phyloP scores from a whole-genome alignment of 192 early-diverging fungal species.

The Umbelopsis sp. region DNA sequence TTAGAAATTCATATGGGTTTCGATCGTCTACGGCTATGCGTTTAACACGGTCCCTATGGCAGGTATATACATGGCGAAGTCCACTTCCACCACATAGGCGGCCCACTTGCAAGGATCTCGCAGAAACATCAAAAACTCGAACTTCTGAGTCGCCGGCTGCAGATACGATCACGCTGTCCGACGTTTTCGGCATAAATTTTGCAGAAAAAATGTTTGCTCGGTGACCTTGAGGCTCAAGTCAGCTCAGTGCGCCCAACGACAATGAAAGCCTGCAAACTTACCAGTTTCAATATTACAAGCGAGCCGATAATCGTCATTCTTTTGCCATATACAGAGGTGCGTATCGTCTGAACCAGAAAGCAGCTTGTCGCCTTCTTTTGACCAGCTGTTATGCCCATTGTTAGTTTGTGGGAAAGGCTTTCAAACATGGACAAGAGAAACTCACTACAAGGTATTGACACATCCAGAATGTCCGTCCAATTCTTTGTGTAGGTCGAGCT shows the following conservation, averaged over 20 bases:
- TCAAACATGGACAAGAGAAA: not conserved
- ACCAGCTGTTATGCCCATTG: constrained; percentile 43
- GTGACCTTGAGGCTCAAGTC: constrained; percentile 54
- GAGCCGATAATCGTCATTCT: constrained; percentile 44
- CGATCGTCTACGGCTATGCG: constrained; percentile 46
- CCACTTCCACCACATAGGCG: constrained; percentile 18
- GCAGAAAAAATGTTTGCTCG: constrained; percentile 79
- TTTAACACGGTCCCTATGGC: constrained; percentile 55
- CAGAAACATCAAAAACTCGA: constrained; percentile 36
- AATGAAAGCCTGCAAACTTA: constrained; percentile 3
- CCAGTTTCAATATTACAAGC: constrained; percentile 40
- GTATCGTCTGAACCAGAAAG: constrained; percentile 67
- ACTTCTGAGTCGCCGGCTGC: constrained; percentile 62
- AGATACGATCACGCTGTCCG: constrained; percentile 59
- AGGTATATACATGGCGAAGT: constrained; percentile 49
- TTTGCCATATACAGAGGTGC: constrained; percentile 57
- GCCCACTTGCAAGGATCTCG: not conserved
- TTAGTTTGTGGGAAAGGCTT: not conserved
- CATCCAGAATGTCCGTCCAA: constrained; percentile 56
- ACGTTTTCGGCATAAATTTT: constrained; percentile 63
- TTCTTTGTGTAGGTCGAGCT: constrained; percentile 34
- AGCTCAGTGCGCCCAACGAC: too few relatives aligned
- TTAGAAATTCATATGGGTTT: constrained; percentile 55
- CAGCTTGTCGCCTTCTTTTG: constrained; percentile 51
- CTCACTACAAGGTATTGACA: constrained; percentile 55